These are phyloP conservation scores for Selaginella tamariscina DNA, from an alignment of 75 land plant species.

Conservation along the genomic window DNA sequence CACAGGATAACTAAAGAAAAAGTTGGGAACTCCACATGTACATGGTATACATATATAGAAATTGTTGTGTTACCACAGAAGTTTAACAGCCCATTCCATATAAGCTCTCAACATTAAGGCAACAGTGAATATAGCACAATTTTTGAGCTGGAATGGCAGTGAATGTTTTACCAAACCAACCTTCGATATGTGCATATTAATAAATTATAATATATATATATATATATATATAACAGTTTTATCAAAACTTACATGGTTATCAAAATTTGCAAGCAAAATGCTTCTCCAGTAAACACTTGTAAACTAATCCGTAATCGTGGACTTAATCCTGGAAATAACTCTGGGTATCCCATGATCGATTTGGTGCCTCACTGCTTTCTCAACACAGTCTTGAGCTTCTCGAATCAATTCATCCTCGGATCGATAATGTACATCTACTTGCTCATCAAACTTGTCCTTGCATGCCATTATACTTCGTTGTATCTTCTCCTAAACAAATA, in stretches of 20 bases:
- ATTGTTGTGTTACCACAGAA: no score
- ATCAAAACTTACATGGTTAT: no score
- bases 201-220: no score
- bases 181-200: background rate
- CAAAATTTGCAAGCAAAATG: no score
- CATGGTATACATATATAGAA: no score
- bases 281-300: no score
- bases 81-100: no score
- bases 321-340: background rate
- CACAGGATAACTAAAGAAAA: no score
- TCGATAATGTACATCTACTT: background rate
- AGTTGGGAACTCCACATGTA: no score
- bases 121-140: background rate
- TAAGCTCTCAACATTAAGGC: no score
- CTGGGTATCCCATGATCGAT: background rate
- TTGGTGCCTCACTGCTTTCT: background rate
- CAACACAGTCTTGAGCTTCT: background rate
- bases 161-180: background rate
- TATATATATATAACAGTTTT: no score
- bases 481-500: background rate
- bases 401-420: background rate
- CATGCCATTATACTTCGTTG: background rate
- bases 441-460: background rate
- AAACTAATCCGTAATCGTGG: background rate
- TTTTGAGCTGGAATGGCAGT: constrained; percentile 1